Base-by-base conservation (phyloP, 805 yeast genomes). In the Tetrapisispora phaffii region DNA sequence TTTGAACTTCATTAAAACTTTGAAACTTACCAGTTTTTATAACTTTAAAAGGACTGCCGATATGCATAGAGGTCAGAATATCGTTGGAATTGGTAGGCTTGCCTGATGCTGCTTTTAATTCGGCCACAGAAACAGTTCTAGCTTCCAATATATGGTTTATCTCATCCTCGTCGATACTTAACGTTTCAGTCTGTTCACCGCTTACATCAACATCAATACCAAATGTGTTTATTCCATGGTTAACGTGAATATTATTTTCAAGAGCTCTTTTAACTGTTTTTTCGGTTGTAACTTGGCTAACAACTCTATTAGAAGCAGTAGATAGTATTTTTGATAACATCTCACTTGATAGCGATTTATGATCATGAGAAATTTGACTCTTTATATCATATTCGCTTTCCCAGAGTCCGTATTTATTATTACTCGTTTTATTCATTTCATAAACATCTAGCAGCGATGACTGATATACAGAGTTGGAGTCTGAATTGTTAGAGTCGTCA, bases 31-130 rank as follows among this genome's bases (percentile, higher is more conserved):
- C 34, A 26, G 38, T 33, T 17, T 47, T 46, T 15, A 48, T 35
- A 7, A 58, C 57, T 44, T 58, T 60, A 35, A 60, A 60, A 2
- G 65, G 65, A 42, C 63, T 60, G 15, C 48, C 47, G 23, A 57
- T 51, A 43, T 59, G 63, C 4, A 24, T 16, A 10, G 23, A 22
- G 17, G 19, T 22, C 4, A 21, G 13, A 23, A 15, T 21, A 19
- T 35, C 39, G 12, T 42, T 28, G 15, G 26, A 10, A 6, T 23
- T 23, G 15, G 13, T 20, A 8, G 19, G 2, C 16, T 3, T 13
- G 12, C 8, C 20, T n/a, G 42, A 15, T 31, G 8, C 15, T 2
- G 20, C 28, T n/a, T 36, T 36, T 7, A 36, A 15, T 15, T 24
- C 24, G 4, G 31, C n/a, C 8, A 36, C 24, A 4, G 39, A 24